Conservation (phyloP, 2,329 filamentous ascomycete genomes). For the Colletotrichum destructivum region DNA sequence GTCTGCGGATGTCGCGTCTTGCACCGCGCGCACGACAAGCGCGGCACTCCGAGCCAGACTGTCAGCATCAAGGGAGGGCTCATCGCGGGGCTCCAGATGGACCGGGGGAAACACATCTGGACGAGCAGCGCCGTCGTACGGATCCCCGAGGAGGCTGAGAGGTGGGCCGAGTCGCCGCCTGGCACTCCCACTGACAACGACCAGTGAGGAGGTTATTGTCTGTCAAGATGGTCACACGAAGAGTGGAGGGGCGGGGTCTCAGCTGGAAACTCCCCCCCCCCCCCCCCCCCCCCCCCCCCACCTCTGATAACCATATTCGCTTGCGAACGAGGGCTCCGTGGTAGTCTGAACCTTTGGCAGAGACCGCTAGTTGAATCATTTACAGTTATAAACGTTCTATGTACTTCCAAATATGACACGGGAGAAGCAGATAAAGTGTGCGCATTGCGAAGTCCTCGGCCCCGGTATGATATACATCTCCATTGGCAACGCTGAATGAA, state of each 20-base stretch:
- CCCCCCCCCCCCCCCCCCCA: too few relatives aligned
- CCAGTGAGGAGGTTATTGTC: background rate
- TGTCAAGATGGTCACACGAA: too few relatives aligned
- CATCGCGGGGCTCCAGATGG: constrained; percentile 58
- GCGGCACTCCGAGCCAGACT: constrained; percentile 55
- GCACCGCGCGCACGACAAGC: constrained; percentile 57
- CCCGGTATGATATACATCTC: background rate
- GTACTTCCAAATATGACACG: background rate
- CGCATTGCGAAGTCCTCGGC: background rate
- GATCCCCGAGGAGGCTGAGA: constrained; percentile 54
- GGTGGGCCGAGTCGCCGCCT: constrained; percentile 36
- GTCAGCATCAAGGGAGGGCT: constrained; percentile 64
- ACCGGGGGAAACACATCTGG: constrained; percentile 61
- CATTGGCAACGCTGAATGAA: background rate
- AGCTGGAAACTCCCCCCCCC: too few relatives aligned
- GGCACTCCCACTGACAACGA: background rate
- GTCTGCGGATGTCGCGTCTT: constrained; percentile 63
- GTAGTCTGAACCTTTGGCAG: background rate
- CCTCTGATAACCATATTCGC: too few relatives aligned
- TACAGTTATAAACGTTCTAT: background rate
- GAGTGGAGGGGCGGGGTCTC: background rate
- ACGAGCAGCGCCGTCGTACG: constrained; percentile 60
- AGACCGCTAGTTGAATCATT: background rate
- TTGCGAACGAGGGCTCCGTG: too few relatives aligned
- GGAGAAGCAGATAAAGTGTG: background rate